A percentile compares a stretch with the other conserved stretches of the same genome.
Conservation (phyloP, 2,329 filamentous ascomycete species). For the Calonectria crousiana region DNA sequence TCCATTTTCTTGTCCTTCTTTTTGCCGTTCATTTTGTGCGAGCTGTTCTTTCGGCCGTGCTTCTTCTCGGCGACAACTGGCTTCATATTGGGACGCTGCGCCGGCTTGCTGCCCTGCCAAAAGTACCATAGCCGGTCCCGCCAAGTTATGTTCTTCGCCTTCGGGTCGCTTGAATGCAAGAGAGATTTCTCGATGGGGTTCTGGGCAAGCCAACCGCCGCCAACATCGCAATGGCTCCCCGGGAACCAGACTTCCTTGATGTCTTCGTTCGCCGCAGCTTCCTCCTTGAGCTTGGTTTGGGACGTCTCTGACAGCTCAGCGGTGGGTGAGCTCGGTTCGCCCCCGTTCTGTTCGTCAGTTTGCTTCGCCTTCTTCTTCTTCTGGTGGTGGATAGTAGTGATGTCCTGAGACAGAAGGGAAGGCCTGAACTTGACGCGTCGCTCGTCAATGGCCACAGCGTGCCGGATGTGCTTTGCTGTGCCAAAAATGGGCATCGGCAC, state of each 20-base stretch:
- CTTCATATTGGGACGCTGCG: conserved; percentile 14
- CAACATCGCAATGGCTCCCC: conserved; percentile 65
- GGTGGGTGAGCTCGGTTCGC: too few relatives aligned
- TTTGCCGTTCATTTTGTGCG: conserved; percentile 44
- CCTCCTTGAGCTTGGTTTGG: background rate
- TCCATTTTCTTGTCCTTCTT: conserved; percentile 38
- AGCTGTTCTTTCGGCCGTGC: background rate
- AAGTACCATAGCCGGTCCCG: conserved; percentile 26
- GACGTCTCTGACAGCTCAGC: background rate
- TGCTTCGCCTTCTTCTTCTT: conserved; percentile 44
- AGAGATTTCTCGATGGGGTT: conserved; percentile 6
- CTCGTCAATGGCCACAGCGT: conserved; percentile 66
- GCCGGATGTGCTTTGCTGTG: conserved; percentile 60
- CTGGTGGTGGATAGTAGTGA: conserved; percentile 29
- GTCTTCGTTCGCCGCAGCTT: background rate
- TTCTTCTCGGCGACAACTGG: background rate
- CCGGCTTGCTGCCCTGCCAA: conserved; percentile 48
- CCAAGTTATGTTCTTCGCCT: conserved; percentile 23
- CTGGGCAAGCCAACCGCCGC: conserved; percentile 61
- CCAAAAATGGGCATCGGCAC: conserved; percentile 53
- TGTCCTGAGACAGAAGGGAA: conserved; percentile 59
- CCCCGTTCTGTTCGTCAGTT: conserved; percentile 38
- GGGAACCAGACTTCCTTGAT: conserved; percentile 67
- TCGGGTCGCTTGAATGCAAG: conserved; percentile 21
- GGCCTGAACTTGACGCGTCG: conserved; percentile 67